Evolutionary conservation across 345 rosid species (phyloP), one percentile per base, ranked within the genome.

Genomic region (Syzygium aromaticum): DNA sequence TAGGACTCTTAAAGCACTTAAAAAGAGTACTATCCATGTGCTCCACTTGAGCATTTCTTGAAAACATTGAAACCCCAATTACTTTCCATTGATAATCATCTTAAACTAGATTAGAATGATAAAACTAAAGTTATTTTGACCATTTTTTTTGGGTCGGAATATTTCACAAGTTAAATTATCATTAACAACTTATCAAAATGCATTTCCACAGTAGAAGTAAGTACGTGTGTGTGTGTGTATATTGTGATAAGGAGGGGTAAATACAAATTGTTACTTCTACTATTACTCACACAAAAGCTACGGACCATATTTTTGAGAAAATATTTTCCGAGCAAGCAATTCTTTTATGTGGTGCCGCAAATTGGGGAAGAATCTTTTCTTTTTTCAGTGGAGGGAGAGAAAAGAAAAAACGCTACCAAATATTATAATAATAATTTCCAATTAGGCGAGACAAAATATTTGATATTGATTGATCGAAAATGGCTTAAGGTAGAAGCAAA

Each of bases 401-500:
- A 53, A 13, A 61, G 28, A 59, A 85, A 56, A 30, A 11, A 86
- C n/a, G 30, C 38, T 49, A 49, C 84, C 56, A 27, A 80, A 77
- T 21, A 7, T 49, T 64, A 46, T 30, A 19, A 52, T 51, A 16
- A 84, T 86, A 46, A 90, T 89, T 88, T 73, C 89, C 86, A 89
- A 91, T 86, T 91, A 91, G 90, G 92, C 61, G 90, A 90, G 91
- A 86, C 73, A 64, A 78, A 90, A 91, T 84, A 89, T 90, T 67
- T 61, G 92, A 92, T 90, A 84, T 87, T 46, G 92, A 90, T 86
- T 63, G 84, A 86, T 28, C 77, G 92, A 92, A 92, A 89, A 90
- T 95, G 93, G 94, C 95, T 93, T 95, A 93, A 88, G 93, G 89
- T 88, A 94, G 93, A 94, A 94, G 97, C 91, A 95, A 94, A 89